phyloP scores from a whole-genome alignment of 2,329 filamentous ascomycete genomes.

The Raffaelea deltoideospora region DNA sequence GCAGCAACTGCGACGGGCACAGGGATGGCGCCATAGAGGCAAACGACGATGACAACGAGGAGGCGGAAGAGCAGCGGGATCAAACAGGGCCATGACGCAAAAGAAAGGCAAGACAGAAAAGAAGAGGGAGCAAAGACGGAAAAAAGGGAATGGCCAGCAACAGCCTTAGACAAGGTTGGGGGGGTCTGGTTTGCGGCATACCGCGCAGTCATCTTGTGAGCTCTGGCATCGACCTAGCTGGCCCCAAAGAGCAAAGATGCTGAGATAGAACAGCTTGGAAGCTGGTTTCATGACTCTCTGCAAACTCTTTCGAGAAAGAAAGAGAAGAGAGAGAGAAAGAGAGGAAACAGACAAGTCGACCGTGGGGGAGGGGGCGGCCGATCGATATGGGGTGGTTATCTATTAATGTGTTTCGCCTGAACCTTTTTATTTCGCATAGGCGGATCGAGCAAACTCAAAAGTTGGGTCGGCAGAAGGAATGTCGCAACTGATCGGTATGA shows the following conservation, averaged over 20 bases:
- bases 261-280: slow-evolving; percentile 38
- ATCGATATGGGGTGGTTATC: no score
- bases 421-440: no score
- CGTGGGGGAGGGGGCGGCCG: no score
- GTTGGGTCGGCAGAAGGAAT: no score
- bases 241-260: slow-evolving; percentile 39
- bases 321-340: slow-evolving; percentile 1
- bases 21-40: background rate
- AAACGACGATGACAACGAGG: background rate
- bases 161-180: no score
- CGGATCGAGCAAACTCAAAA: no score
- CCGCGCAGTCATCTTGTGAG: slow-evolving; percentile 34
- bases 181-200: slow-evolving; percentile 22
- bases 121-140: slow-evolving; percentile 4
- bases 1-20: background rate
- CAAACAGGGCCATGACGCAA: slow-evolving; percentile 1
- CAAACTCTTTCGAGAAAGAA: background rate
- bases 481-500: no score
- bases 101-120: slow-evolving; percentile 5
- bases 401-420: no score
- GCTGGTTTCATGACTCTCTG: slow-evolving; percentile 32
- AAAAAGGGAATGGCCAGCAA: no score
- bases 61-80: background rate
- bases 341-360: no score
- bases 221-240: slow-evolving; percentile 29